Percentiles rank a stretch among this genome's conserved stretches.
phyloP scores from a whole-genome alignment of 1,139 yeast genomes.

The Komagataea norvegica region DNA sequence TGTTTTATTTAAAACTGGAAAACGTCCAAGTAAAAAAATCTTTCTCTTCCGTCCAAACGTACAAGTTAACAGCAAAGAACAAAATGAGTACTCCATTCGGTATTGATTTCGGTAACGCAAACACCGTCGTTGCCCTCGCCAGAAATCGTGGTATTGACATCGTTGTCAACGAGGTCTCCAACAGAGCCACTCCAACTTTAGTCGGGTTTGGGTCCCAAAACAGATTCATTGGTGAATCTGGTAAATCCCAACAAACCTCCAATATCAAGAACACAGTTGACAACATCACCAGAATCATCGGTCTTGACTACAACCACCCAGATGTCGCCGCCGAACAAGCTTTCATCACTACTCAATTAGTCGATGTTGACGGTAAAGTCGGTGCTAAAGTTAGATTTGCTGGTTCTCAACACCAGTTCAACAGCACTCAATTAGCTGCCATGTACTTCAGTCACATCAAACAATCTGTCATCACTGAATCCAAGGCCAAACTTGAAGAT shows the following conservation, averaged over 20 bases:
- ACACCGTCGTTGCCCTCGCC: slow-evolving; percentile 94
- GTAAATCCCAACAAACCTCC: slow-evolving; percentile 93
- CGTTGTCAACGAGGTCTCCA: slow-evolving; percentile 96
- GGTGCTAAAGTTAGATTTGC: slow-evolving; percentile 83
- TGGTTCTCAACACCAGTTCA: slow-evolving; percentile 75
- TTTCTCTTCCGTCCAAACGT: neutral
- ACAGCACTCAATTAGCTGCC: slow-evolving; percentile 87
- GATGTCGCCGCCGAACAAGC: slow-evolving; percentile 72
- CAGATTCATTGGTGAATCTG: slow-evolving; percentile 93
- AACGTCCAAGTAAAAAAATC: neutral
- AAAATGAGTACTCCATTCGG: slow-evolving; percentile 96
- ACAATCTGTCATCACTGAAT: slow-evolving; percentile 73
- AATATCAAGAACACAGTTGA: slow-evolving; percentile 95
- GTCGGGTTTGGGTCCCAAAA: slow-evolving; percentile 89
- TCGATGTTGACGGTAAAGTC: slow-evolving; percentile 69
- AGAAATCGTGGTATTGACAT: slow-evolving; percentile 98
- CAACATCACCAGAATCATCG: slow-evolving; percentile 86
- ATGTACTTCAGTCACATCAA: slow-evolving; percentile 92
- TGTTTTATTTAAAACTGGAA: neutral
- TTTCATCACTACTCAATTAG: slow-evolving; percentile 67
- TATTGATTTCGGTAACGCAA: slow-evolving; percentile 95
- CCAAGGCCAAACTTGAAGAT: slow-evolving; percentile 76
- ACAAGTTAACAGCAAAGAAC: too few species aligned
- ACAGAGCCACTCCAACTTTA: slow-evolving; percentile 92
- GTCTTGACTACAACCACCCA: slow-evolving; percentile 71